A percentile compares a stretch with the other conserved stretches of the same genome.
phyloP scores from a whole-genome alignment of 768 basidiomycete genomes.

The Crassisporium funariophilum region DNA sequence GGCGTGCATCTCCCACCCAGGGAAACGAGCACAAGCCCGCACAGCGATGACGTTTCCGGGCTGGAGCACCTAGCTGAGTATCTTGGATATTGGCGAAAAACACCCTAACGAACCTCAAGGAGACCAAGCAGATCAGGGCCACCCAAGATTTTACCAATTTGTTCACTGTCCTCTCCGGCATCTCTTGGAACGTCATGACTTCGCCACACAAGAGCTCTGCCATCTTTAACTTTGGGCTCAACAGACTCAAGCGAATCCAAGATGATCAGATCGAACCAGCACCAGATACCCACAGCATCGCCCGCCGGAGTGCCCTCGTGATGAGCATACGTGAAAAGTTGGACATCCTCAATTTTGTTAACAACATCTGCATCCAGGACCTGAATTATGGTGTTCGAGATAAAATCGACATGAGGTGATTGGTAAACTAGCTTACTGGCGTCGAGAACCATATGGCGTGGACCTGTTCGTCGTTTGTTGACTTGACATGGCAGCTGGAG shows the following conservation, averaged over 20 bases:
- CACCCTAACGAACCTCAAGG: slow-evolving; percentile 16
- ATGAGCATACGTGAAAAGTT: slow-evolving; percentile 28
- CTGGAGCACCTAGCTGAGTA: slow-evolving; percentile 11
- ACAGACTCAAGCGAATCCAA: slow-evolving; percentile 24
- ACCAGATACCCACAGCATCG: slow-evolving; percentile 28
- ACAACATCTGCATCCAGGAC: slow-evolving; percentile 24
- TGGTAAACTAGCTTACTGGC: slow-evolving; percentile 14
- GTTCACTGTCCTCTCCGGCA: slow-evolving; percentile 9
- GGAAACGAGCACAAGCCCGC: slow-evolving; percentile 32
- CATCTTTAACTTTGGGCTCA: slow-evolving; percentile 27
- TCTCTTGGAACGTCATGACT: slow-evolving; percentile 28
- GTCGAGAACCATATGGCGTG: slow-evolving; percentile 28
- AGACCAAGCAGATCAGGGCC: slow-evolving; percentile 21
- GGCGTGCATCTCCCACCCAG: slow-evolving; percentile 32
- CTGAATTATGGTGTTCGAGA: slow-evolving; percentile 8
- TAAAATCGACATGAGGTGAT: neutral
- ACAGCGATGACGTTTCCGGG: slow-evolving; percentile 33
- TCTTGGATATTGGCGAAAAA: neutral
- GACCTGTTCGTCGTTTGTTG: slow-evolving; percentile 12
- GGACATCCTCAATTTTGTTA: slow-evolving; percentile 25
- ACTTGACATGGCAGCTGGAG: slow-evolving; percentile 12
- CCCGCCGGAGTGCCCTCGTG: slow-evolving; percentile 20
- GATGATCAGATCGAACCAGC: slow-evolving; percentile 36
- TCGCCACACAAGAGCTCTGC: slow-evolving; percentile 27
- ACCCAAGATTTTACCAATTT: slow-evolving; percentile 20